phyloP scores from a whole-genome alignment of 2,329 filamentous ascomycete genomes.

The Colletotrichum gloeosporioides region DNA sequence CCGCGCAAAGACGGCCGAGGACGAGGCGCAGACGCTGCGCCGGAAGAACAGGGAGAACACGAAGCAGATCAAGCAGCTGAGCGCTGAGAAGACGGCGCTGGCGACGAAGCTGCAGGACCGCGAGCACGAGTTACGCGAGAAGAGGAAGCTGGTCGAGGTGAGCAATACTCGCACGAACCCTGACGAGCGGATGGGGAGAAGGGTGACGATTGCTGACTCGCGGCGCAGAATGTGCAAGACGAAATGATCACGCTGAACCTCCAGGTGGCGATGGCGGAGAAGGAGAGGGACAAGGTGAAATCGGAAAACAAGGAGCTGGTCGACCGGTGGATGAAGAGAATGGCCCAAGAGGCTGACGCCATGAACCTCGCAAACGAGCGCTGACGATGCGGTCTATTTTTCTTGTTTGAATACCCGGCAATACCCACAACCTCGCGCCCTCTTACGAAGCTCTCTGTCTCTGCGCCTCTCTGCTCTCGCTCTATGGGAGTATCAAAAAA shows the following conservation, averaged over 20 bases:
- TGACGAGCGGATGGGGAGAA: not conserved
- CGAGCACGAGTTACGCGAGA: slow-evolving; percentile 84
- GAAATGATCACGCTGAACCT: slow-evolving; percentile 89
- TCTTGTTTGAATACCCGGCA: not conserved
- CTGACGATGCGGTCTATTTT: slow-evolving; percentile 11
- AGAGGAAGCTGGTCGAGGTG: slow-evolving; percentile 82
- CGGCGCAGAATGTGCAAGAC: slow-evolving; percentile 78
- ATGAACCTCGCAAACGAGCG: slow-evolving; percentile 76
- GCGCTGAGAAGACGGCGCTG: slow-evolving; percentile 65
- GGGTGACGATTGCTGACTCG: not conserved
- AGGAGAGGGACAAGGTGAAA: slow-evolving; percentile 73
- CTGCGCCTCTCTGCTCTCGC: not conserved
- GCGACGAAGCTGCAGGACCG: slow-evolving; percentile 75
- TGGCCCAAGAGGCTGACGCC: slow-evolving; percentile 83
- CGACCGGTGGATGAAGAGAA: slow-evolving; percentile 88
- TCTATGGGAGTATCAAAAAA: slow-evolving; percentile 21
- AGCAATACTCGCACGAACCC: not conserved
- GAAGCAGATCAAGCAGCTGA: slow-evolving; percentile 65
- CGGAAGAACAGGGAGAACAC: slow-evolving; percentile 63
- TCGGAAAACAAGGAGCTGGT: slow-evolving; percentile 89
- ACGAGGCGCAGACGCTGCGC: slow-evolving; percentile 70
- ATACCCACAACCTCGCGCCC: not conserved
- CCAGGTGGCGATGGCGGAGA: slow-evolving; percentile 85
- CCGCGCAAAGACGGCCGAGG: slow-evolving; percentile 65
- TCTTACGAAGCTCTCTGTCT: not conserved